Base-by-base conservation (phyloP, 1,284 basidiomycete species). In the Ceratobasidium sp. region DNA sequence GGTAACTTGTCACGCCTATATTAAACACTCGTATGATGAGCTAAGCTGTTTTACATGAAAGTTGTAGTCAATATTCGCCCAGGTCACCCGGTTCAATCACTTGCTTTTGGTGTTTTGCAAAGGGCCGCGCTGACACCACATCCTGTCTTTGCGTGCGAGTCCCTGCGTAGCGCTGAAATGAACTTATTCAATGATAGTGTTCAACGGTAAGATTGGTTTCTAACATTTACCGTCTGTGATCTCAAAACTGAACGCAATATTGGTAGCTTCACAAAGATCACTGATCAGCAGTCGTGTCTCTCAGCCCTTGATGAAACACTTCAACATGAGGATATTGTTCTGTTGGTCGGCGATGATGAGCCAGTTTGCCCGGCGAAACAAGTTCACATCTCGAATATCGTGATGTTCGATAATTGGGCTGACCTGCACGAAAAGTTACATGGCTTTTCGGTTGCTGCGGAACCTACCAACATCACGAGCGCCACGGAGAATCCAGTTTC, bases 1-100 rank as follows among this genome's bases (percentile, higher is more conserved):
- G n/a, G n/a, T n/a, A n/a, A n/a, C n/a, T n/a, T 48, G 53, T 29
- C 24, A 19, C 5, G 14, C 8, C 29, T n/a, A 64, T 50, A 17
- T 47, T 64, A 47, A 27, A 50, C 47, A 8, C 27, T 51, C 45
- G 62, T 47, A n/a, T 22, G n/a, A n/a, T n/a, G n/a, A n/a, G n/a
- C n/a, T 64, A 14, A 50, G 62, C 50, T n/a, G 22, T 45, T 41
- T 41, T 11, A 41, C 14, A 27, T 4, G 15, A 14, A 17, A 72
- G 69, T 72, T 9, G 57, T 45, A 27, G 50, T 72, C 14, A 72
- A 72, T 62, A 19, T 72, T 51, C 45, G 50, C 36, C 53, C 56
- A 8, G 14, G 3, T n/a, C n/a, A 24, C 56, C 51, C 36, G 45
- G 1, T 9, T 6, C 29, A 14, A 19, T 72, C 17, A 24, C 6